phyloP scores from a whole-genome alignment of 345 rosid genomes.

The Eucalyptus sp. region DNA sequence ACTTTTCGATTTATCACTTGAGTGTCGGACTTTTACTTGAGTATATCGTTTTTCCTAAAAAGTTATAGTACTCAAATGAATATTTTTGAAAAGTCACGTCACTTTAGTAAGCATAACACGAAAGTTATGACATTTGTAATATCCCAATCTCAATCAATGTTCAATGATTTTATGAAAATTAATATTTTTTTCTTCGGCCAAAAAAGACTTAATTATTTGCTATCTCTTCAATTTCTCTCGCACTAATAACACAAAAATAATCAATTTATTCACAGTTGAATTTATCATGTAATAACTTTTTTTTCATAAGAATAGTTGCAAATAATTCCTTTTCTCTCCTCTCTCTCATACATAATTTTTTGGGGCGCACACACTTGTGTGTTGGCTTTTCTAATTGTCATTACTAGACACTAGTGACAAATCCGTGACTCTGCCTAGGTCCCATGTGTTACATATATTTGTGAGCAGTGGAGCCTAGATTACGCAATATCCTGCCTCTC shows the following conservation, averaged over 20 bases:
- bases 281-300: not conserved
- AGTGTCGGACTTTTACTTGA: not conserved
- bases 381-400: not conserved
- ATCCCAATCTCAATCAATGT: accelerated
- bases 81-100: not conserved
- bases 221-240: not conserved
- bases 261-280: not conserved
- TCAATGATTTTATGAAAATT: not conserved
- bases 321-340: not conserved
- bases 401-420: not conserved
- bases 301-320: not conserved
- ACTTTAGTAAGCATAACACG: accelerated
- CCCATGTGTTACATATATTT: not conserved
- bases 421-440: not conserved
- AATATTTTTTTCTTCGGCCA: not conserved
- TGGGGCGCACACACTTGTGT: not conserved
- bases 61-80: not conserved
- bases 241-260: not conserved
- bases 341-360: not conserved
- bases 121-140: not conserved
- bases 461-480: not conserved
- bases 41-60: not conserved
- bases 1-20: not conserved
- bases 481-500: not conserved
- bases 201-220: not conserved